Evolutionary conservation across 2,329 filamentous ascomycete genomes (phyloP).

Genomic region (Colletotrichum shisoi): DNA sequence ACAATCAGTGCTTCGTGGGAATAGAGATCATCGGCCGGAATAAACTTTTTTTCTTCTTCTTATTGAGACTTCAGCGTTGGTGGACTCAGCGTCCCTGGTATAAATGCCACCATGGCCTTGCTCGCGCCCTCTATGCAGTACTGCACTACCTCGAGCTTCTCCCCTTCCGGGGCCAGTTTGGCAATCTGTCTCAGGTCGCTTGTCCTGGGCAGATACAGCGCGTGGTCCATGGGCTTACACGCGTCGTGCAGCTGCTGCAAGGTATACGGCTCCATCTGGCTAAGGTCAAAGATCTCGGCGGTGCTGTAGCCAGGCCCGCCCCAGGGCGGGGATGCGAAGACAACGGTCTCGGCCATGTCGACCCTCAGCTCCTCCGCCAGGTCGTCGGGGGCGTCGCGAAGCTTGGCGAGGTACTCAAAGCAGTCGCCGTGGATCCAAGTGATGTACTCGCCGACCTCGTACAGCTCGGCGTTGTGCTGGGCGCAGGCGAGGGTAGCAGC

Average conservation of each 20-base stretch:
- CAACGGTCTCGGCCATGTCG: constrained; percentile 53
- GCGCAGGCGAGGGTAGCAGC: constrained; percentile 83
- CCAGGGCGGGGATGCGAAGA: constrained; percentile 69
- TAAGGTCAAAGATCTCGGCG: constrained; percentile 79
- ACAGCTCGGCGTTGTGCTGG: constrained; percentile 87
- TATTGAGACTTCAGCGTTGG: constrained; percentile 1
- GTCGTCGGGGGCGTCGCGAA: constrained; percentile 49
- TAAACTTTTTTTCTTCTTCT: background rate
- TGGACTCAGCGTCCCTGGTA: constrained; percentile 51
- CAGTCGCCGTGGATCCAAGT: constrained; percentile 89
- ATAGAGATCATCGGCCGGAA: constrained; percentile 7
- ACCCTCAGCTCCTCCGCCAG: constrained; percentile 53
- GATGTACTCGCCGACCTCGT: constrained; percentile 77
- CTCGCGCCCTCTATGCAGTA: constrained; percentile 92
- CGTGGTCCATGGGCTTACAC: constrained; percentile 68
- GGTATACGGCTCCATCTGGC: constrained; percentile 87
- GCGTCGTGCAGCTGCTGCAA: constrained; percentile 68
- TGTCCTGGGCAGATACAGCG: constrained; percentile 85
- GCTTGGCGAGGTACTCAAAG: constrained; percentile 72
- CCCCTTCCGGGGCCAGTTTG: constrained; percentile 56
- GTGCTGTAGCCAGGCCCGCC: constrained; percentile 65
- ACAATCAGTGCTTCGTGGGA: background rate
- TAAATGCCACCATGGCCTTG: constrained; percentile 76
- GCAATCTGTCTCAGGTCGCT: constrained; percentile 84
- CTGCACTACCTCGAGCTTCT: constrained; percentile 78